Percentiles rank a stretch among this genome's conserved stretches.
phyloP scores from a whole-genome alignment of 331 rosid species.

The Cydonia oblonga region DNA sequence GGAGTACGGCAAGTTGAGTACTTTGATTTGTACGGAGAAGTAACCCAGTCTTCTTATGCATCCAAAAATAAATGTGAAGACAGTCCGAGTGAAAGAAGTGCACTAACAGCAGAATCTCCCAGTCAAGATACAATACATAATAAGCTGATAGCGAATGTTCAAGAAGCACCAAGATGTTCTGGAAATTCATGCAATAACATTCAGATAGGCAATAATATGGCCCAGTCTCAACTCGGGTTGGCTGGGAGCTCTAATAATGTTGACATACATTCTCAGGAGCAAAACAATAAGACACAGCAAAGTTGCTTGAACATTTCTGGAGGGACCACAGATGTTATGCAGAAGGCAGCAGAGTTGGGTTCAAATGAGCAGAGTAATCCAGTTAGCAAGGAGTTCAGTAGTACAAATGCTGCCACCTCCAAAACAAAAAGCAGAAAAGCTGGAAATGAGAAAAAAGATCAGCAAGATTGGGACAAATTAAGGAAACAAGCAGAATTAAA shows the following conservation, averaged over 20 bases:
- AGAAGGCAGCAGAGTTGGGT: constrained; percentile 25
- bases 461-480: constrained; percentile 61
- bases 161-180: constrained; percentile 18
- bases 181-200: constrained; percentile 14
- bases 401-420: constrained; percentile 27
- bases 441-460: constrained; percentile 37
- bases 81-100: constrained; percentile 28
- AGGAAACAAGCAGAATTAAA: constrained; percentile 42
- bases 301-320: constrained; percentile 20
- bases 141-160: constrained; percentile 7
- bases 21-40: constrained; percentile 30
- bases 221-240: constrained; percentile 30
- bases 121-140: constrained; percentile 18
- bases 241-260: constrained; percentile 22
- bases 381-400: constrained; percentile 24
- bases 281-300: constrained; percentile 28
- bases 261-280: constrained; percentile 13
- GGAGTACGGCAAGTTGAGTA: constrained; percentile 30
- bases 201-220: constrained; percentile 8
- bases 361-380: constrained; percentile 22
- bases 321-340: constrained; percentile 23
- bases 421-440: constrained; percentile 30
- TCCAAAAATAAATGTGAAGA: constrained; percentile 34
- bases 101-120: constrained; percentile 35
- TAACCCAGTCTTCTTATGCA: constrained; percentile 27